Evolutionary conservation across 352 stramenopile species (phyloP).

Genomic region (Nothophytophthora sp.): DNA sequence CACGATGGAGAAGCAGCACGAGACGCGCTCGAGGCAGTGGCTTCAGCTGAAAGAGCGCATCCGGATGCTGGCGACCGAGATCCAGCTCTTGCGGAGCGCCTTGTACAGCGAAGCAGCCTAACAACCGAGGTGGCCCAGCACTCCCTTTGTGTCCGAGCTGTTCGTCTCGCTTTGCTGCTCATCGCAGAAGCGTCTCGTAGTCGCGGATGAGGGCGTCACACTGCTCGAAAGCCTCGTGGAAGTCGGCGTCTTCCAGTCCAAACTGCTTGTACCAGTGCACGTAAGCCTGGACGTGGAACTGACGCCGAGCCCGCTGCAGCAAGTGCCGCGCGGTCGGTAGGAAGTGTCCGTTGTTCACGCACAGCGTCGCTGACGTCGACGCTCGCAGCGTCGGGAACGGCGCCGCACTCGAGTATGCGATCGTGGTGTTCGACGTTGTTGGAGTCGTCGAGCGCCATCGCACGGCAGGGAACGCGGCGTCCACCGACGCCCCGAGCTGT

Average conservation of each 20-base stretch:
- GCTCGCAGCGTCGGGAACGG: conserved; percentile 26
- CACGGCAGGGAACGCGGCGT: conserved; percentile 22
- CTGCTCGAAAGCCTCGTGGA: conserved; percentile 44
- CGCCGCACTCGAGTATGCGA: conserved; percentile 13
- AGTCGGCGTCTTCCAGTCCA: conserved; percentile 52
- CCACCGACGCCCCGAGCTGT: conserved; percentile 15
- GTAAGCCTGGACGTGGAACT: conserved; percentile 51
- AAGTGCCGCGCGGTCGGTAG: conserved; percentile 35
- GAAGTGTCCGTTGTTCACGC: conserved; percentile 57
- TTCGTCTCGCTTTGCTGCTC: conserved; percentile 7
- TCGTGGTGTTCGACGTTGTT: conserved; percentile 6
- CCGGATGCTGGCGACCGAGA: conserved; percentile 17
- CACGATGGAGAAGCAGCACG: conserved; percentile 21
- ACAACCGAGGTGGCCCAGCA: too few relatives aligned
- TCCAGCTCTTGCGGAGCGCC: conserved; percentile 23
- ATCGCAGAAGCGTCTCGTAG: conserved; percentile 42
- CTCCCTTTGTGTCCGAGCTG: too few relatives aligned
- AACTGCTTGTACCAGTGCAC: conserved; percentile 67
- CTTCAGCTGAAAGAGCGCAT: conserved; percentile 30
- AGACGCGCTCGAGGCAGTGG: conserved; percentile 17
- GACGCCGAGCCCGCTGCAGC: conserved; percentile 42
- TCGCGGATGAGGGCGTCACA: conserved; percentile 35
- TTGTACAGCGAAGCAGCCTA: conserved; percentile 2
- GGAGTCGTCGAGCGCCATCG: conserved; percentile 12
- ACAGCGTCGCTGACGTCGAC: conserved; percentile 37